A percentile compares a stretch with the other conserved stretches of the same genome.
These are phyloP conservation scores for Borovskyia barvae DNA, from an alignment of 208 protist genomes.

Conservation along the genomic window DNA sequence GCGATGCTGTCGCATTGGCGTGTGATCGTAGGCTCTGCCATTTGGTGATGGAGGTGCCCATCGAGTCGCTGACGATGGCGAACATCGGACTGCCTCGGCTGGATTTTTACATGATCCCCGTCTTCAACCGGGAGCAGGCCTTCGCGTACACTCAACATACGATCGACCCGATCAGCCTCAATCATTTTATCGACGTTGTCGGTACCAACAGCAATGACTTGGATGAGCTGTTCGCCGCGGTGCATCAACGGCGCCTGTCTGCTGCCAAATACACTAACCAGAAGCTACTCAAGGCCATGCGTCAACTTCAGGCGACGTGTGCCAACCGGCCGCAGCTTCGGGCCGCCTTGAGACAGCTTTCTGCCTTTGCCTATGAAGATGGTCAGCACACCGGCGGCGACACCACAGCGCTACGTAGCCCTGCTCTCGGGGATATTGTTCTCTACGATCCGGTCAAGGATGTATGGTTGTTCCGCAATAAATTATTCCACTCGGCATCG, in stretches of 20 bases:
- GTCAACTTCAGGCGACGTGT: slow-evolving; percentile 53
- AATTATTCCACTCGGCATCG: slow-evolving; percentile 72
- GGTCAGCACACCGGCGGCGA: slow-evolving; percentile 38
- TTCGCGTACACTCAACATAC: slow-evolving; percentile 63
- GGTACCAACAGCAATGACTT: slow-evolving; percentile 75
- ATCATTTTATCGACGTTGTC: slow-evolving; percentile 57
- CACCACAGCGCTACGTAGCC: slow-evolving; percentile 38
- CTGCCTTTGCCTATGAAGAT: slow-evolving; percentile 43
- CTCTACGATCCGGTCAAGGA: slow-evolving; percentile 78
- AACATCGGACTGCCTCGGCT: slow-evolving; percentile 51
- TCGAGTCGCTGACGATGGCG: slow-evolving; percentile 58
- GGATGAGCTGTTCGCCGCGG: slow-evolving; percentile 65
- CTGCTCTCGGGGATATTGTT: slow-evolving; percentile 61
- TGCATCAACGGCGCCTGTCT: slow-evolving; percentile 46
- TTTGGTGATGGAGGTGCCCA: slow-evolving; percentile 61
- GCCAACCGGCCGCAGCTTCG: slow-evolving; percentile 42
- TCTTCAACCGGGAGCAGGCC: slow-evolving; percentile 49
- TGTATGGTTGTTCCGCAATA: slow-evolving; percentile 71
- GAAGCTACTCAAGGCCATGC: slow-evolving; percentile 71
- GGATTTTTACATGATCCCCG: slow-evolving; percentile 58
- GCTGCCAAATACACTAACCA: slow-evolving; percentile 55
- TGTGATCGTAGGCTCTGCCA: slow-evolving; percentile 66
- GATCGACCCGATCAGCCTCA: slow-evolving; percentile 54
- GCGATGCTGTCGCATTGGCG: slow-evolving; percentile 61
- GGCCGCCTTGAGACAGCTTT: slow-evolving; percentile 44